These are phyloP conservation scores for Eimeria brunetti DNA, from an alignment of 169 alveolate species.

Conservation along the genomic window DNA sequence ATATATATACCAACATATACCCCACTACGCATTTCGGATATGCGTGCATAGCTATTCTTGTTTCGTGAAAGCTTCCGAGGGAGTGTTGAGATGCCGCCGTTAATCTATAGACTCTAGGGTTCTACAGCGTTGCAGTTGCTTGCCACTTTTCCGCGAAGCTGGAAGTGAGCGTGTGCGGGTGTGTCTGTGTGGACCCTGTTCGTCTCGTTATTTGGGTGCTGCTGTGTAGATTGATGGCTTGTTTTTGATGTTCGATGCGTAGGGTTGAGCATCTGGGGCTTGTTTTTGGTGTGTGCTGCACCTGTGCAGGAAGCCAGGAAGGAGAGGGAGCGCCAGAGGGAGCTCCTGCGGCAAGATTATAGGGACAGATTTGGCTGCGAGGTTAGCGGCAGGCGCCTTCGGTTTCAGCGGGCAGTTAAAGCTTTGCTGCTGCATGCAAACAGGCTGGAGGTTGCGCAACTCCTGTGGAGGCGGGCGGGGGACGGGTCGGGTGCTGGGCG, in stretches of 20 bases:
- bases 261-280: not conserved
- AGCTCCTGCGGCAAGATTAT: conserved; percentile 83
- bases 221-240: not conserved
- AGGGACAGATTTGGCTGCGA: conserved; percentile 85
- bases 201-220: not conserved
- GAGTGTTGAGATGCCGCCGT: not conserved
- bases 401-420: not conserved
- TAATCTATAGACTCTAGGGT: not conserved
- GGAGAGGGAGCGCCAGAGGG: conserved; percentile 85
- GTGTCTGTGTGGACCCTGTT: not conserved
- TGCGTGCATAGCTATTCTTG: not conserved
- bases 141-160: not conserved
- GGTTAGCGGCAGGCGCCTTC: conserved; percentile 37
- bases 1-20: not conserved
- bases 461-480: not conserved
- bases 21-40: not conserved
- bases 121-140: not conserved
- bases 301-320: conserved; percentile 80
- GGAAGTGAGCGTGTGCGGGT: not conserved
- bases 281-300: not conserved
- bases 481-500: not conserved
- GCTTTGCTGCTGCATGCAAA: not conserved
- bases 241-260: not conserved
- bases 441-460: not conserved
- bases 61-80: not conserved